A percentile compares a stretch with the other conserved stretches of the same genome.
Conservation (phyloP, 306 rosid genomes). For the Calophaca sinica region DNA sequence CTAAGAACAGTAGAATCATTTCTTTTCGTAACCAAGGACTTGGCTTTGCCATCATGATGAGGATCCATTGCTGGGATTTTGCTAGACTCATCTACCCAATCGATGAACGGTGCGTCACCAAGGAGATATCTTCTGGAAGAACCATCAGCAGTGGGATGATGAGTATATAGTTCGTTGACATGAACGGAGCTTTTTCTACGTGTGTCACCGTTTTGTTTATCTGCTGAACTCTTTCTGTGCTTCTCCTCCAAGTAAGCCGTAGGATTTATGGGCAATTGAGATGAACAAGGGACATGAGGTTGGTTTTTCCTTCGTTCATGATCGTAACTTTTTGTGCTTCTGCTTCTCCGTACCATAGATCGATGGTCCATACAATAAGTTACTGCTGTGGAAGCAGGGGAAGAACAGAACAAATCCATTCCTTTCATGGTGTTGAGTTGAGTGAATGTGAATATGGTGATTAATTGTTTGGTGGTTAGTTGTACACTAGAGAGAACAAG, state of each 20-base stretch:
- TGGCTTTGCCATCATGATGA: slow-evolving; percentile 16
- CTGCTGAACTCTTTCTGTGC: slow-evolving; percentile 57
- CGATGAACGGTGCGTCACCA: slow-evolving; percentile 54
- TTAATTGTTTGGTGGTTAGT: too few species aligned
- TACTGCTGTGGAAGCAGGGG: slow-evolving; percentile 75
- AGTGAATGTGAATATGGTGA: not conserved
- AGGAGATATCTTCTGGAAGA: slow-evolving; percentile 60
- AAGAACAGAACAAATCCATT: slow-evolving; percentile 74
- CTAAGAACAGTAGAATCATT: slow-evolving; percentile 40
- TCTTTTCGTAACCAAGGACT: slow-evolving; percentile 15
- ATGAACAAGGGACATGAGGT: slow-evolving; percentile 70
- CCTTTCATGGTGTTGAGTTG: slow-evolving; percentile 56
- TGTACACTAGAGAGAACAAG: not conserved
- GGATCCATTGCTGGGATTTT: slow-evolving; percentile 40
- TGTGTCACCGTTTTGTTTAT: slow-evolving; percentile 39
- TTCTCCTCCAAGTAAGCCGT: slow-evolving; percentile 61
- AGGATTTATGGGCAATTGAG: slow-evolving; percentile 72
- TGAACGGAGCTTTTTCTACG: slow-evolving; percentile 64
- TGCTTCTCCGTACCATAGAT: slow-evolving; percentile 49
- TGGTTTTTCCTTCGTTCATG: slow-evolving; percentile 48
- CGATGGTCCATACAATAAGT: slow-evolving; percentile 61
- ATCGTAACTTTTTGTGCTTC: slow-evolving; percentile 44
- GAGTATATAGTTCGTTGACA: slow-evolving; percentile 44
- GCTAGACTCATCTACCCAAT: slow-evolving; percentile 52
- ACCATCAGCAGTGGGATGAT: slow-evolving; percentile 25